phyloP scores from a whole-genome alignment of 768 basidiomycete genomes.

The Tricholoma sp. region DNA sequence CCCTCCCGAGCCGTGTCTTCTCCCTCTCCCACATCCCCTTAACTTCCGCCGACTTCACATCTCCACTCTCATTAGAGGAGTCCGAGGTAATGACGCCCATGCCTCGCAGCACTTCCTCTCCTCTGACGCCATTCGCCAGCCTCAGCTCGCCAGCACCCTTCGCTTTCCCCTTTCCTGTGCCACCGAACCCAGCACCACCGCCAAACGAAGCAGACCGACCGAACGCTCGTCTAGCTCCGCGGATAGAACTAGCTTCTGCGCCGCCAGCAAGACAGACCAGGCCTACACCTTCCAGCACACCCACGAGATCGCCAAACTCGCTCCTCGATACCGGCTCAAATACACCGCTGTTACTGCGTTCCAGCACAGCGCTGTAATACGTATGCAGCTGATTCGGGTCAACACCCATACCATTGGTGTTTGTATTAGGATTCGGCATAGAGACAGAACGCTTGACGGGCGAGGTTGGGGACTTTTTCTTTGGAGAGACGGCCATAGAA shows the following conservation, averaged over 20 bases:
- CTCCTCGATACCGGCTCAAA: slow-evolving; percentile 67
- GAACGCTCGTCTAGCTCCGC: slow-evolving; percentile 43
- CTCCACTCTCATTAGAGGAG: slow-evolving; percentile 20
- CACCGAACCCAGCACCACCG: slow-evolving; percentile 28
- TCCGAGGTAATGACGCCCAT: slow-evolving; percentile 43
- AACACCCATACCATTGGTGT: slow-evolving; percentile 32
- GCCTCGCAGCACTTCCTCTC: slow-evolving; percentile 68
- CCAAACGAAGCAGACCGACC: slow-evolving; percentile 58
- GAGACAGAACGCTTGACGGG: slow-evolving; percentile 52
- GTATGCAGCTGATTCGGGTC: slow-evolving; percentile 59
- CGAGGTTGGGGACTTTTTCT: slow-evolving; percentile 28
- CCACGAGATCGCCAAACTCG: slow-evolving; percentile 71
- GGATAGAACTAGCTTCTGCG: slow-evolving; percentile 1
- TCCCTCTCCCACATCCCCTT: slow-evolving; percentile 52
- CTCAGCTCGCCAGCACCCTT: slow-evolving; percentile 39
- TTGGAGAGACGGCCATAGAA: slow-evolving; percentile 23
- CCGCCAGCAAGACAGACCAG: slow-evolving; percentile 22
- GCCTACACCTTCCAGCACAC: slow-evolving; percentile 72
- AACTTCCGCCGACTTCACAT: slow-evolving; percentile 47
- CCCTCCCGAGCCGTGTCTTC: slow-evolving; percentile 37
- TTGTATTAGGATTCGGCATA: slow-evolving; percentile 19
- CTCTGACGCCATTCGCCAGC: slow-evolving; percentile 57
- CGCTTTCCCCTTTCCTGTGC: slow-evolving; percentile 36
- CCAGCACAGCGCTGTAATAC: slow-evolving; percentile 59
- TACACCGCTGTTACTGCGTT: slow-evolving; percentile 45